These are phyloP conservation scores for Microcyclospora tardicrescens DNA, from an alignment of 2,329 filamentous ascomycete species.

Conservation along the genomic window DNA sequence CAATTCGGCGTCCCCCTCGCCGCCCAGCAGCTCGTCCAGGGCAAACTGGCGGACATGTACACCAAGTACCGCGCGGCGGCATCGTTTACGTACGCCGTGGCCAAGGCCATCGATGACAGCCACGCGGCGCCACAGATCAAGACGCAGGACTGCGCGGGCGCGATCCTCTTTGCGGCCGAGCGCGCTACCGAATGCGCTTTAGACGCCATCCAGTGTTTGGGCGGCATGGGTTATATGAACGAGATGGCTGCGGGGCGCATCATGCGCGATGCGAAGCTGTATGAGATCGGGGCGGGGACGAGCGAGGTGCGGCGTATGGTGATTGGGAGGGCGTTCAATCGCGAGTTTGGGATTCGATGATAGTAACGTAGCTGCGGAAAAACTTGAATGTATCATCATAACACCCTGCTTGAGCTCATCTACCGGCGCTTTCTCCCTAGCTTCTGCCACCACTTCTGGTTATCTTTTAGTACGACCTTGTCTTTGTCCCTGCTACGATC, in stretches of 20 bases:
- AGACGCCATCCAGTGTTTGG: constrained; percentile 83
- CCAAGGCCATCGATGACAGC: constrained; percentile 60
- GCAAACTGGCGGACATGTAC: constrained; percentile 93
- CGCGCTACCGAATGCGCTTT: constrained; percentile 74
- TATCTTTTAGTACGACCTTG: too few species aligned
- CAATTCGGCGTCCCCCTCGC: constrained; percentile 83
- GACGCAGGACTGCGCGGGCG: constrained; percentile 88
- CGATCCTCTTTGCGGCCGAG: constrained; percentile 87
- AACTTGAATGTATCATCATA: too few species aligned
- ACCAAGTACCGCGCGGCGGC: constrained; percentile 74
- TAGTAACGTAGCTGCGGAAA: background rate
- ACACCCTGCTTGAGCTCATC: too few species aligned
- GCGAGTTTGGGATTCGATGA: constrained; percentile 48
- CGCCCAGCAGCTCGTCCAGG: constrained; percentile 86
- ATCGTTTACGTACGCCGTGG: constrained; percentile 81
- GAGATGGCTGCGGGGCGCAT: constrained; percentile 84
- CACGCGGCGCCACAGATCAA: constrained; percentile 39
- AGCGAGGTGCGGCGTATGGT: constrained; percentile 91
- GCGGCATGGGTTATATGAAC: constrained; percentile 91
- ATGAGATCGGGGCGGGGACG: constrained; percentile 94
- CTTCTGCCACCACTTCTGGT: too few species aligned
- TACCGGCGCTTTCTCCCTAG: too few species aligned
- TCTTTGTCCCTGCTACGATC: too few species aligned
- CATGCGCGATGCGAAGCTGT: constrained; percentile 65
- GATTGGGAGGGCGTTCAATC: constrained; percentile 84